Evolutionary conservation across 345 rosid genomes (phyloP), one percentile per base, ranked within the genome.

Genomic region (Arabis alpina): DNA sequence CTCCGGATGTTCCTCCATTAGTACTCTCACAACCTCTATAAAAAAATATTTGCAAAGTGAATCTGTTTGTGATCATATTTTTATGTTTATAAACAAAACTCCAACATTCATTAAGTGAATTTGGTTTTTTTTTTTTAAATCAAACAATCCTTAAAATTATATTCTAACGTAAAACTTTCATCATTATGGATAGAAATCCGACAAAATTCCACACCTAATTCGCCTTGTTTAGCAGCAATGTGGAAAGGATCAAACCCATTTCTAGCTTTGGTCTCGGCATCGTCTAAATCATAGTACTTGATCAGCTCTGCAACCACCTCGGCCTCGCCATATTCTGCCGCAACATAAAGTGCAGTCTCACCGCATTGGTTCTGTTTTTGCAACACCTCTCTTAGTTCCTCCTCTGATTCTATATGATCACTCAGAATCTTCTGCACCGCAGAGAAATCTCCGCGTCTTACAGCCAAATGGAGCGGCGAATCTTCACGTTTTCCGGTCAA

Each of bases 241-340:
- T 88, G 95, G 39, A 88, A 82, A 25, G 95, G 94, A 72, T 91
- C 97, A 14, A 88, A 91, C 14, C 97, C 97, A 59, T 91, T 91
- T 78, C 87, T 79, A 30, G 95, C 95, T 82, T 84, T 91, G 80
- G 88, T 88, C 10, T 90, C 84, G 6, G 97, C 92, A 66, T 85
- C 84, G 4, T 70, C 85, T 49, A 91, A 85, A 76, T 88, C 92
- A 49, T 84, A 88, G 66, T 80, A 77, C 61, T 82, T 78, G 55
- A 91, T 86, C 85, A 91, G 80, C 85, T 81, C 87, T 15, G 86
- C 75, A 41, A 88, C 88, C 72, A 88, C 68, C 60, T 88, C 91
- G 2, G 80, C 84, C 39, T 83, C 75, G 9, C 97, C 92, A 61
- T 84, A 85, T 45, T 91, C 94, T 0, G 89, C 91, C 0, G 97